Evolutionary conservation across 345 rosid species (phyloP), one percentile per base, ranked within the genome.

Genomic region (Arabidopsis arenosa): DNA sequence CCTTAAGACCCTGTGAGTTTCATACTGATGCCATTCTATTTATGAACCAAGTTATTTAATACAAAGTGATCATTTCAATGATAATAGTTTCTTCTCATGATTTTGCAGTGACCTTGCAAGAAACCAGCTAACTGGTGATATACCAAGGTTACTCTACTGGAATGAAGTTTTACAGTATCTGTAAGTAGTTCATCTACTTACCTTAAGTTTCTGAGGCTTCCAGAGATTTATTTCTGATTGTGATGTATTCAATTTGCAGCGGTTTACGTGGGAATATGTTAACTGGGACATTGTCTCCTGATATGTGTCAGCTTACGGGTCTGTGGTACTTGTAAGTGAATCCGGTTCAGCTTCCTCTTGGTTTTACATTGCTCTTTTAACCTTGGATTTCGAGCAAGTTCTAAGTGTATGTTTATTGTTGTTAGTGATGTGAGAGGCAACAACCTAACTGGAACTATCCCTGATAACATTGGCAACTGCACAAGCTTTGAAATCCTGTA

Each of bases 401-500:
- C 1, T 43, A 68, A 75, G 35, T 40, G 9, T 6, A 14, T 13
- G 9, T 5, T 52, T 36, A 14, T 3, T 36, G 5, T 8, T 75
- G 9, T 10, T 82, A 96, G 99, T 81, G 99, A 96, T 81, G 97
- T 96, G 55, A 86, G 98, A 74, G 96, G 90, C 77, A 96, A 96
- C 72, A 86, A 89, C 59, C 82, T 96, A 14, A 82, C 90, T 35
- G 99, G 98, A 45, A 81, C 84, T 0, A 89, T 96, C 33, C 99
- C 99, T 0, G 90, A 86, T 7, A 89, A 73, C 81, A 91, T 96
- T 51, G 99, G 99, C 28, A 96, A 96, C 59, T 96, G 99, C 77
- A 91, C 99, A 32, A 91, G 99, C 81, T 96, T 88, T 48, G 93
- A 93, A 80, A 96, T 96, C 75, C 48, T 96, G 99, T 96, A 91